A percentile compares a stretch with the other conserved stretches of the same genome.
Evolutionary conservation across 352 stramenopile genomes (phyloP).

Genomic region (Phytophthora parvispora): DNA sequence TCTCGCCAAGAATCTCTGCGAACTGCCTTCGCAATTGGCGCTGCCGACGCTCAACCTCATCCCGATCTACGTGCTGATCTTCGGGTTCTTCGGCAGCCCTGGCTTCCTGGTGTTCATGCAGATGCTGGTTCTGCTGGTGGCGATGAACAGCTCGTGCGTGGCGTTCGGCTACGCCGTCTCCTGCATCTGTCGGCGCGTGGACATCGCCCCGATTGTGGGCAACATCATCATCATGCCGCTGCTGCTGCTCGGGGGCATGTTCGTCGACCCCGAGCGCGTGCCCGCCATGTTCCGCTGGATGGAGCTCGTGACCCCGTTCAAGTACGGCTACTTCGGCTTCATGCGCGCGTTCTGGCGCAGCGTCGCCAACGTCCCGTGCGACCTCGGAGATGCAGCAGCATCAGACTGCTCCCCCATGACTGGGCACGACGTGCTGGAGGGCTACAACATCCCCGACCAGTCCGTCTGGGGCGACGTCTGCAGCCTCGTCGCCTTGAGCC

Average conservation of each 20-base stretch:
- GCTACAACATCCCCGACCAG: constrained; percentile 45
- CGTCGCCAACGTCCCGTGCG: constrained; percentile 36
- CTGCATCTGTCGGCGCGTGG: constrained; percentile 46
- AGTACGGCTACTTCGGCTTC: constrained; percentile 59
- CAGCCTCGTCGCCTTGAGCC: constrained; percentile 43
- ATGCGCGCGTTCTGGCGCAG: constrained; percentile 51
- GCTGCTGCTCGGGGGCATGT: constrained; percentile 56
- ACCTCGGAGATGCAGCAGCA: constrained; percentile 15
- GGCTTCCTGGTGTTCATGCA: constrained; percentile 34
- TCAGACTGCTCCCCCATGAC: constrained; percentile 39
- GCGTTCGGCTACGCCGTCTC: constrained; percentile 55
- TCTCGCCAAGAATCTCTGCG: constrained; percentile 54
- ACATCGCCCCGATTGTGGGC: constrained; percentile 54
- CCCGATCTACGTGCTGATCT: constrained; percentile 48
- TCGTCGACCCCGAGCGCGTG: constrained; percentile 47
- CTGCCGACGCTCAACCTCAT: constrained; percentile 44
- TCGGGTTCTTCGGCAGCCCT: constrained; percentile 26
- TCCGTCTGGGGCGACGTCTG: constrained; percentile 41
- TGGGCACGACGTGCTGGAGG: constrained; percentile 48
- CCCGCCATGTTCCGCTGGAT: constrained; percentile 54
- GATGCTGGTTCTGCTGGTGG: constrained; percentile 38
- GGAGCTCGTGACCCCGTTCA: constrained; percentile 54
- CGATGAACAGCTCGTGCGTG: constrained; percentile 45
- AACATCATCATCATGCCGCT: constrained; percentile 60
- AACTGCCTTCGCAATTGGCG: constrained; percentile 39